Evolutionary conservation across 2,329 filamentous ascomycete species (phyloP), one percentile per base, ranked within the genome.

Genomic region (Colletotrichum sidae): DNA sequence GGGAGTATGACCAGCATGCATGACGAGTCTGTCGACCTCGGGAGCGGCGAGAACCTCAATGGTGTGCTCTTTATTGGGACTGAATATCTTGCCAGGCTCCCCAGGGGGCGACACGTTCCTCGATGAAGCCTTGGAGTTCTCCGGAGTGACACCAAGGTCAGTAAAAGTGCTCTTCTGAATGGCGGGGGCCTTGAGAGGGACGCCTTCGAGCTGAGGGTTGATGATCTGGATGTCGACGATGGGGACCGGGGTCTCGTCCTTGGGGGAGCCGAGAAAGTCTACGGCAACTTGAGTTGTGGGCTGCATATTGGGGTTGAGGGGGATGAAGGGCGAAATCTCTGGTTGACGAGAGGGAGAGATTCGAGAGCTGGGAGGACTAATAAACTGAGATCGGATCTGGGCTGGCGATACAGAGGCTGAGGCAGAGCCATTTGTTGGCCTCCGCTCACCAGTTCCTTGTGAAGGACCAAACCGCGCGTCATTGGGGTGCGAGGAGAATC

Each of bases 1-100:
- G 7, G 87, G 87, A 2, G 87, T 89, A 73, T 89, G 87, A 1
- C 87, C 87, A 17, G 87, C 87, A 72, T 89, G 84, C 82, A 90
- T 86, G 0, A 82, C 88, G 45, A 88, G 81, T 49, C 87, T 80
- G 53, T 77, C 79, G 47, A 79, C 78, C 70, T 84, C 86, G 6
- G 81, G 78, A 8, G 82, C 83, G 33, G 78, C 78, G 41, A 87
- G 76, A 8, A 79, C 79, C 67, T 83, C 76, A 55, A 83, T 73
- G 3, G 83, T 83, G 55, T 80, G 75, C 41, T 80, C 77, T 56
- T 79, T 80, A 5, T 79, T 76, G 2, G 75, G 76, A 2, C 67
- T 56, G 11, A 73, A 71, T 54, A 69, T 72, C 10, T 69, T 65
- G 25, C 67, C 70, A 55, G 67, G 70, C 41, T 68, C 49, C 63